Evolutionary conservation across 169 alveolate genomes (phyloP).

Genomic region (Plasmodium vivax): DNA sequence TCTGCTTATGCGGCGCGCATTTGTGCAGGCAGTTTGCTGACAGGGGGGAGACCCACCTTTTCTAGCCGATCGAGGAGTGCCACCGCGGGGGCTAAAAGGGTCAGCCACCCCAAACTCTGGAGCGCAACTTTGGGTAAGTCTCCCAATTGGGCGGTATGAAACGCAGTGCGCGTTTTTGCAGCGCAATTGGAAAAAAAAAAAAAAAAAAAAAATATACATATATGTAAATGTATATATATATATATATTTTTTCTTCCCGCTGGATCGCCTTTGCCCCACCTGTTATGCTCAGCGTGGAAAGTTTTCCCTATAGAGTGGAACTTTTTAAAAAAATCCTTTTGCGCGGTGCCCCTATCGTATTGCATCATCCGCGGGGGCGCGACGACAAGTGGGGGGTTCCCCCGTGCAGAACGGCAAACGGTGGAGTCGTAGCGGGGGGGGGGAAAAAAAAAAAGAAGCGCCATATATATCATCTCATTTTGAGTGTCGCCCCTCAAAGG

Average conservation of each 20-base stretch:
- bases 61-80: not conserved
- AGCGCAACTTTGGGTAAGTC: not conserved
- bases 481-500: not conserved
- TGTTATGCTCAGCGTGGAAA: not conserved
- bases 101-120: not conserved
- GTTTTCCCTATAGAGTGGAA: not conserved
- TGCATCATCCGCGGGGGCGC: not conserved
- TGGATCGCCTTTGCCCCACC: not conserved
- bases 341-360: not conserved
- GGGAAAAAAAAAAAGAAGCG: not conserved
- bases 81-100: not conserved
- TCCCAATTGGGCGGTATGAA: not conserved
- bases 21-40: not conserved
- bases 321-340: not conserved
- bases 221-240: too few species aligned
- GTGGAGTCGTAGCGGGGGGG: not conserved
- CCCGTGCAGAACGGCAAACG: not conserved
- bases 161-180: not conserved
- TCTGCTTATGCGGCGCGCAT: not conserved
- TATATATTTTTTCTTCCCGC: not conserved
- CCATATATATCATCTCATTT: not conserved
- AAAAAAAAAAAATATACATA: not conserved
- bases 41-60: not conserved
- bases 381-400: not conserved
- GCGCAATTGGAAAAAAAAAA: not conserved